Evolutionary conservation across 2,329 filamentous ascomycete genomes (phyloP).

Genomic region (Curvularia eragrostidis): DNA sequence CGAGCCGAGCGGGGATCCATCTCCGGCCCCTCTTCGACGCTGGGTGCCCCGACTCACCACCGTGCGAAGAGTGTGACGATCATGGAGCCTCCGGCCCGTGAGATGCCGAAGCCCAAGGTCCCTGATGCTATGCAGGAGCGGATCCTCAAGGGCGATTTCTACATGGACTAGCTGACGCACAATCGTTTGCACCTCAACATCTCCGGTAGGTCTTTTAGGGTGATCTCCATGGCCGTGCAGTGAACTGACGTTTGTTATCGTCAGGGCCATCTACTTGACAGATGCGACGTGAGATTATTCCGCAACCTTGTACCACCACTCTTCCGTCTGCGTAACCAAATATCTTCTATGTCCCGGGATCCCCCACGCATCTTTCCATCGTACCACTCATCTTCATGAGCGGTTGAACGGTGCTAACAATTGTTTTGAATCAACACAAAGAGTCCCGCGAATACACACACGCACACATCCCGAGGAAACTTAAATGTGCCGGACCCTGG

Average conservation of each 20-base stretch:
- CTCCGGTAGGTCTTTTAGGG: constrained; percentile 31
- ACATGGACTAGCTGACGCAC: constrained; percentile 77
- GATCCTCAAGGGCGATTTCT: constrained; percentile 96
- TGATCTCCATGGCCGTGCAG: constrained; percentile 1
- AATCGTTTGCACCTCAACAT: constrained; percentile 20
- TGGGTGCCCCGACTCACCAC: constrained; percentile 57
- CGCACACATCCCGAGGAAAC: constrained; percentile 3
- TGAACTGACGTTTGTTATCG: constrained; percentile 8
- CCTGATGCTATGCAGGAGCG: constrained; percentile 96
- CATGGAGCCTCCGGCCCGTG: constrained; percentile 63
- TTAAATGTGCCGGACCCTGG: not conserved
- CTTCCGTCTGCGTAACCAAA: constrained; percentile 13
- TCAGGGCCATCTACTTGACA: constrained; percentile 16
- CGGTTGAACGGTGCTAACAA: constrained; percentile 17
- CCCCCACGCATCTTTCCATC: constrained; percentile 9
- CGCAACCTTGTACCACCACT: constrained; percentile 27
- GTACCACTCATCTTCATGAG: constrained; percentile 10
- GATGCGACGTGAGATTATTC: constrained; percentile 18
- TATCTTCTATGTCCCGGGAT: constrained; percentile 9
- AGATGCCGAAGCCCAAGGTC: constrained; percentile 64
- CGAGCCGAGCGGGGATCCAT: constrained; percentile 78
- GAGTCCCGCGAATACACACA: constrained; percentile 1
- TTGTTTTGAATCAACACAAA: constrained; percentile 26
- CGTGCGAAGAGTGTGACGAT: constrained; percentile 72
- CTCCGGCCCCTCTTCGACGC: constrained; percentile 53